Conservation (phyloP, 1,139 yeast species). For the Zhuliangozyma blackwelliae region DNA sequence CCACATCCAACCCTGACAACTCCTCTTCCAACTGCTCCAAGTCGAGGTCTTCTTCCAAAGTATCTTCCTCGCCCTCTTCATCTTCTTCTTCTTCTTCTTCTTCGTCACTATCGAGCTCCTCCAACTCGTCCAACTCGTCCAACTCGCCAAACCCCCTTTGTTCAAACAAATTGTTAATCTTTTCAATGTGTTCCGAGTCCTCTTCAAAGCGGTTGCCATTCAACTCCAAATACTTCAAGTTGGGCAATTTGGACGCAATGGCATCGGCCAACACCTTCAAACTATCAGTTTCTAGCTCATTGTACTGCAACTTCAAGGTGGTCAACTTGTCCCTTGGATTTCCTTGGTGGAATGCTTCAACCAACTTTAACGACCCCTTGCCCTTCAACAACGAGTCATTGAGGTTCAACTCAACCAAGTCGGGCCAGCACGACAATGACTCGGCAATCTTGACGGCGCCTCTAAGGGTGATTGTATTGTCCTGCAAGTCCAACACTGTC, state of each 20-base stretch:
- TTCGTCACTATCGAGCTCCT: slow-evolving; percentile 82
- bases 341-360: slow-evolving; percentile 45
- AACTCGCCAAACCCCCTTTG: slow-evolving; percentile 75
- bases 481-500: slow-evolving; percentile 81
- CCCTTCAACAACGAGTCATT: slow-evolving; percentile 86
- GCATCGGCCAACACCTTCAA: slow-evolving; percentile 54
- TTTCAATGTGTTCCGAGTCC: slow-evolving; percentile 33
- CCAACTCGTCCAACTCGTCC: slow-evolving; percentile 91
- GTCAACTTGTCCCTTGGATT: slow-evolving; percentile 38
- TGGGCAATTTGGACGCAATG: slow-evolving; percentile 53
- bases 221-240: slow-evolving; percentile 65
- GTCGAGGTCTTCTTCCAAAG: slow-evolving; percentile 48
- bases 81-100: slow-evolving; percentile 72
- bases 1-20: slow-evolving; percentile 30
- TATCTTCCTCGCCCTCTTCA: slow-evolving; percentile 49
- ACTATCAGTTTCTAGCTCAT: slow-evolving; percentile 73
- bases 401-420: slow-evolving; percentile 71
- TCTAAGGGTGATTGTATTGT: slow-evolving; percentile 82
- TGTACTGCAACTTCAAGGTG: slow-evolving; percentile 74
- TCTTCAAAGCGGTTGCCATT: slow-evolving; percentile 83
- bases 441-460: slow-evolving; percentile 55
- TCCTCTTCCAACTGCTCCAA: slow-evolving; percentile 60
- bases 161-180: slow-evolving; percentile 53
- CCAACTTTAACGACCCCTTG: slow-evolving; percentile 59
- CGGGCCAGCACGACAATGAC: slow-evolving; percentile 38